Conservation (phyloP, 768 basidiomycete species). For the Jaapia argillacea region DNA sequence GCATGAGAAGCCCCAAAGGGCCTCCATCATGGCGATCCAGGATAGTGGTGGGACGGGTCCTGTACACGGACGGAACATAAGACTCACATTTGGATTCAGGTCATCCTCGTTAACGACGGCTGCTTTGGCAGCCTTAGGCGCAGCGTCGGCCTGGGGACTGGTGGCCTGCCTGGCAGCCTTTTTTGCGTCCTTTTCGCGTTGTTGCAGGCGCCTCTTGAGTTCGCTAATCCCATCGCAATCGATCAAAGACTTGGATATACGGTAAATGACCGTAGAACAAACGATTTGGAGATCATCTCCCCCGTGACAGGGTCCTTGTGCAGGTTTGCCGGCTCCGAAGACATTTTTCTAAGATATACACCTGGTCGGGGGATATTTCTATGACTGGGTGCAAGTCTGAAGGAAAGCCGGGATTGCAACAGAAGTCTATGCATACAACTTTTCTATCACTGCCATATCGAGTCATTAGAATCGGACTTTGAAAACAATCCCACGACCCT, state of each 20-base stretch:
- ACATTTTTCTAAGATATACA: no score
- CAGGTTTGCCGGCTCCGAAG: constrained; percentile 23
- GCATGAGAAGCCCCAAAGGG: no score
- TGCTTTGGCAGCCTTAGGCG: constrained; percentile 24
- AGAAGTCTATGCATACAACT: constrained; percentile 21
- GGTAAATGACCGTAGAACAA: constrained; percentile 20
- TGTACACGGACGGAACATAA: no score
- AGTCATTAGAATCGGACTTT: constrained; percentile 4
- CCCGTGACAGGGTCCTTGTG: constrained; percentile 85
- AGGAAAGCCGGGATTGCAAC: constrained; percentile 9
- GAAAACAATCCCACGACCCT: not conserved
- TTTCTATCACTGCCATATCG: not conserved
- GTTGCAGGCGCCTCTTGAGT: constrained; percentile 88
- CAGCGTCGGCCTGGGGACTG: constrained; percentile 28
- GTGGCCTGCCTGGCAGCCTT: constrained; percentile 68
- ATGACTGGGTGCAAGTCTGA: no score
- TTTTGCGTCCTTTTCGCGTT: constrained; percentile 59
- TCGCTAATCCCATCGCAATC: constrained; percentile 45
- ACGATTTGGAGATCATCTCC: constrained; percentile 97
- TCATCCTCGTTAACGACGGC: constrained; percentile 59
- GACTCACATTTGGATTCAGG: constrained; percentile 81
- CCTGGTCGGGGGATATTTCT: no score
- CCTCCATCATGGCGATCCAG: no score
- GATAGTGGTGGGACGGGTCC: no score
- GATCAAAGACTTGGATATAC: constrained; percentile 15